A percentile compares a stretch with the other conserved stretches of the same genome.
phyloP scores from a whole-genome alignment of 2,329 filamentous ascomycete genomes.

The Harringtonia lauricola region DNA sequence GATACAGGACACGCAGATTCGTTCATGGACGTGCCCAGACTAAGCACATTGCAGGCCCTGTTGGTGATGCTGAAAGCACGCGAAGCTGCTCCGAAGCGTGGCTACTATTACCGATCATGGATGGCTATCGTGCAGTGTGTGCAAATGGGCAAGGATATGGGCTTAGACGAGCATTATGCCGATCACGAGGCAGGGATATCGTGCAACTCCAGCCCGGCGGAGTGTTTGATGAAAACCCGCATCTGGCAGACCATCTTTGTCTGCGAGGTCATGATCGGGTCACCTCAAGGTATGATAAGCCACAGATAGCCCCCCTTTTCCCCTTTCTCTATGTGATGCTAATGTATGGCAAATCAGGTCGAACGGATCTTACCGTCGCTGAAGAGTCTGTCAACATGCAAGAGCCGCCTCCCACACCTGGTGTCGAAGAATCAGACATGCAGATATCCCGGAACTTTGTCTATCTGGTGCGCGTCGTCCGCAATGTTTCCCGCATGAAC shows the following conservation, averaged over 20 bases:
- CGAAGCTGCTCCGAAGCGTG: conserved; percentile 82
- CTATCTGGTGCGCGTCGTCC: conserved; percentile 67
- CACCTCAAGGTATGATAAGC: conserved; percentile 72
- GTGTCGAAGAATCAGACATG: conserved; percentile 64
- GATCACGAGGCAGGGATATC: conserved; percentile 61
- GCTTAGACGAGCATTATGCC: conserved; percentile 76
- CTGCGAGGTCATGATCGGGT: conserved; percentile 86
- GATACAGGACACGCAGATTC: conserved; percentile 71
- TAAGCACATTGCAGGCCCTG: conserved; percentile 87
- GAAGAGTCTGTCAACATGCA: conserved; percentile 66
- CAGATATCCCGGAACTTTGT: conserved; percentile 74
- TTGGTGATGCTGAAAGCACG: conserved; percentile 82
- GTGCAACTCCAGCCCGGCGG: conserved; percentile 58
- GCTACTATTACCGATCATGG: conserved; percentile 96
- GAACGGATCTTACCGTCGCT: conserved; percentile 66
- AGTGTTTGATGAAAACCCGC: conserved; percentile 75
- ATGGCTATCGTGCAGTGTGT: conserved; percentile 89
- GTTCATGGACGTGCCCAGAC: conserved; percentile 81
- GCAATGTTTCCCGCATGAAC: conserved; percentile 69
- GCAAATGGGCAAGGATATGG: conserved; percentile 86
- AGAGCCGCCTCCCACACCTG: conserved; percentile 50
- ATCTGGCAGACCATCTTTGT: conserved; percentile 85
- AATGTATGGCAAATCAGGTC: conserved; percentile 36
- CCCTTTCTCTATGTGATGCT: not conserved
- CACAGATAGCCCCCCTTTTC: too few species aligned